Evolutionary conservation across 2,329 filamentous ascomycete genomes (phyloP), one percentile per base, ranked within the genome.

Genomic region (Microdochium paspali): DNA sequence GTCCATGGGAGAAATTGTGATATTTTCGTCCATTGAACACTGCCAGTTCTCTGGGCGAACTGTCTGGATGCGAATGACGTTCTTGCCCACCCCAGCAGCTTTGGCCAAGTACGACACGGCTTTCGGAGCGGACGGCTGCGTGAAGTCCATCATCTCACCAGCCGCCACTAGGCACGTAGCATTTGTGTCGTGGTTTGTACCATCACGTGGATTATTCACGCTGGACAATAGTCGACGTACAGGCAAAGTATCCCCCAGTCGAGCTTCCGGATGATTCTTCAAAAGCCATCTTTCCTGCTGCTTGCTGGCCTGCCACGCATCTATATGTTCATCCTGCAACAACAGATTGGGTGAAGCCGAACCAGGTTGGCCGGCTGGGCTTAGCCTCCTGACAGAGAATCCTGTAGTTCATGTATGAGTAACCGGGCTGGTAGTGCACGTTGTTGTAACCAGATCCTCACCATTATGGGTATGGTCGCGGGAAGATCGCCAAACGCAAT

Each of bases 41-140:
- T 71, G 68, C 65, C 75, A 77, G 44, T 66, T 66, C 44, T 79
- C 72, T 21, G 71, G 60, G 3, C 69, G 66, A 3, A 83, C 60
- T 6, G 69, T 66, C 4, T 73, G 61, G 2, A 88, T 57, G 2
- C 77, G 76, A 10, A 88, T 63, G 1, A 77, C 63, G 52, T 82
- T 76, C 1, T 79, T 77, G 13, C 71, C 73, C 44, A 73, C 69
- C n/a, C 84, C 84, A 2, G 73, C 67, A 4, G 67, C 72, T 56
- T 66, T 73, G 51, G 68, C 77, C 50, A 73, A 67, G 54, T 67
- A 61, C 2, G 66, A 62, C 12, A 61, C 61, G 15, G 57, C 60
- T 1, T 48, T 53, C 26, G 53, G 43, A 26, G 46, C 57, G 24
- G 48, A 54, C 3, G 57, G 54, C 18, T 61, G 48, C 32, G 63